Conservation (phyloP, 192 early-diverging fungal species). For the Coemansia sp. region DNA sequence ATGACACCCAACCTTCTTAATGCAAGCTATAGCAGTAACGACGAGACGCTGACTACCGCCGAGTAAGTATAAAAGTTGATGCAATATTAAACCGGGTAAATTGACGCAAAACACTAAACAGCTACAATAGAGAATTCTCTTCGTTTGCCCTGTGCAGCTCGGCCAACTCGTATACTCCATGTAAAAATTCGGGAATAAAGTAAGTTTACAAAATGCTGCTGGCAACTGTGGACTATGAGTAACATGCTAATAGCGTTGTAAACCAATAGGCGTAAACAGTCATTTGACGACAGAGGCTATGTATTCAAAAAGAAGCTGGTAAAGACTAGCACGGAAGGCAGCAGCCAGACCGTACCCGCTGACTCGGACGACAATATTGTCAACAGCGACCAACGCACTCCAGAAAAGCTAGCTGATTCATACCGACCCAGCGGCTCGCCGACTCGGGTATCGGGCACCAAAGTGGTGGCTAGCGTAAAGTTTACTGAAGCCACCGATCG, state of each 20-base stretch:
- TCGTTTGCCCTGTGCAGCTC: not conserved
- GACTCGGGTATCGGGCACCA: conserved; percentile 31
- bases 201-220: not conserved
- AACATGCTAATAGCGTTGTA: no score
- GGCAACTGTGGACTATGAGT: not conserved
- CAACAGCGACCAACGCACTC: not conserved
- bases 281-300: not conserved
- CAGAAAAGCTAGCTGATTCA: conserved; percentile 22
- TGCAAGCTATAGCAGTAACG: conserved; percentile 15
- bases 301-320: not conserved
- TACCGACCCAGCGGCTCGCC: conserved; percentile 41
- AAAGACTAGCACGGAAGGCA: not conserved
- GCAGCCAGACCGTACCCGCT: not conserved
- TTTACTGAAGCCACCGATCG: no score
- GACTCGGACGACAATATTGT: not conserved
- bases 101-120: not conserved
- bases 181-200: not conserved
- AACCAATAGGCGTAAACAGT: not conserved
- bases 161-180: not conserved
- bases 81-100: not conserved
- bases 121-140: not conserved
- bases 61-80: conserved; percentile 8
- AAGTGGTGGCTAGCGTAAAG: conserved; percentile 20
- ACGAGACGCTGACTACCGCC: conserved; percentile 9
- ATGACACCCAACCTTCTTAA: not conserved